Conservation (phyloP, 345 rosid genomes). For the Aquilaria yunnanensis region DNA sequence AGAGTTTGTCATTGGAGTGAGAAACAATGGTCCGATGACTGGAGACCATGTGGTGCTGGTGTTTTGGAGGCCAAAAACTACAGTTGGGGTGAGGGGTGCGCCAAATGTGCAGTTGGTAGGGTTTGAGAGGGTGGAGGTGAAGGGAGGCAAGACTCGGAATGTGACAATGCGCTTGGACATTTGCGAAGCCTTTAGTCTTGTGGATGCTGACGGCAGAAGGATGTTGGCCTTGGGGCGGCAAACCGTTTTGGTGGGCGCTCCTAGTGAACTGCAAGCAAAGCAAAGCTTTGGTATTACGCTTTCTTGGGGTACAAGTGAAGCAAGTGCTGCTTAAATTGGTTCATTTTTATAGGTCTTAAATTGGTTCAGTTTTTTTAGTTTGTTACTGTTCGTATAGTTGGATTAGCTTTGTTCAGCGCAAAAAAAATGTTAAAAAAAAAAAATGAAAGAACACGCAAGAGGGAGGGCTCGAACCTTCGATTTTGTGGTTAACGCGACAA, state of each 20-base stretch:
- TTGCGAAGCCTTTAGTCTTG: slow-evolving; percentile 40
- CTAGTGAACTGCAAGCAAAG: slow-evolving; percentile 24
- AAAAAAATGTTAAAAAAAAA: no score
- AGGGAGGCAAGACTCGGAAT: slow-evolving; percentile 26
- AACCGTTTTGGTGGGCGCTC: slow-evolving; percentile 32
- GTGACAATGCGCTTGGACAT: slow-evolving; percentile 28
- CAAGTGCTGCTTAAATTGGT: not conserved
- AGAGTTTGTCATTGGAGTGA: slow-evolving; percentile 28
- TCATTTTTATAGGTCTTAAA: no score
- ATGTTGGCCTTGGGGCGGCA: slow-evolving; percentile 30
- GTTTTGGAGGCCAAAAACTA: slow-evolving; percentile 35
- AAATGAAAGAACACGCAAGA: slow-evolving; percentile 23
- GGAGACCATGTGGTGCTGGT: slow-evolving; percentile 47
- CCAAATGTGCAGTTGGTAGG: slow-evolving; percentile 39
- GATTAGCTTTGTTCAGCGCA: no score
- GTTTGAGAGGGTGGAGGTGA: slow-evolving; percentile 39
- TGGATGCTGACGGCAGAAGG: slow-evolving; percentile 38
- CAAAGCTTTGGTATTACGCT: slow-evolving; percentile 26
- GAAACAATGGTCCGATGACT: slow-evolving; percentile 26
- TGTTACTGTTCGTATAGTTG: no score
- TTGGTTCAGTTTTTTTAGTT: no score
- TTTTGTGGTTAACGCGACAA: slow-evolving; percentile 93
- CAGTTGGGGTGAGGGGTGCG: slow-evolving; percentile 8
- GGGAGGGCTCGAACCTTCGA: slow-evolving; percentile 84
- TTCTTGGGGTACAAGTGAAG: slow-evolving; percentile 13